Evolutionary conservation across 441 rosid genomes (phyloP).

Genomic region (Adansonia rubrostipa): DNA sequence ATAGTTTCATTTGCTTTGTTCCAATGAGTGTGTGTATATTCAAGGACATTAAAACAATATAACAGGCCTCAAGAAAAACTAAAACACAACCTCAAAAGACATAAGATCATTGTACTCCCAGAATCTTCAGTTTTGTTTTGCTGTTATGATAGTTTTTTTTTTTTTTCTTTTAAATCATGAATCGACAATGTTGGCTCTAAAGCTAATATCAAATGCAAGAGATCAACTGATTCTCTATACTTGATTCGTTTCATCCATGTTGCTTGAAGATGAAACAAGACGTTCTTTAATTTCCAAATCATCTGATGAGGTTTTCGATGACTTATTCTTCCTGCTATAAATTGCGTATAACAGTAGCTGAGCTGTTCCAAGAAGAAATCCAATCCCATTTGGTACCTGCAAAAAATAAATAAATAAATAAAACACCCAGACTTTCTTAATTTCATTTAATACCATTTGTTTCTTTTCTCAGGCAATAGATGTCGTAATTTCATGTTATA

Average conservation of each 20-base stretch:
- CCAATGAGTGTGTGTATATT: too few relatives aligned
- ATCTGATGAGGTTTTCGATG: constrained; percentile 1
- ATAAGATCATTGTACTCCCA: too few relatives aligned
- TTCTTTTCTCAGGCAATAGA: background rate
- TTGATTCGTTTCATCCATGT: background rate
- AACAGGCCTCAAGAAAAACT: too few relatives aligned
- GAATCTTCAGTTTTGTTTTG: too few relatives aligned
- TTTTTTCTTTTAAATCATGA: too few relatives aligned
- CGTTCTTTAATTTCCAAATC: constrained; percentile 30
- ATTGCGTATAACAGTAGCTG: constrained; percentile 53
- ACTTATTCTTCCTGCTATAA: constrained; percentile 38
- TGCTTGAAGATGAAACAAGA: constrained; percentile 27
- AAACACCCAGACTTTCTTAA: background rate
- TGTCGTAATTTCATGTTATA: too few relatives aligned
- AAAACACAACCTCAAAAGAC: background rate
- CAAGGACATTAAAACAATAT: too few relatives aligned
- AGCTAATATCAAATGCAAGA: background rate
- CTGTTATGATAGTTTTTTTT: too few relatives aligned
- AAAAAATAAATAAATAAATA: background rate
- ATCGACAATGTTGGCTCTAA: too few relatives aligned
- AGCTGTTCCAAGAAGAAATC: constrained; percentile 48
- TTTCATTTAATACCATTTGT: background rate
- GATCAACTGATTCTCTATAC: background rate
- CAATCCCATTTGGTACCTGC: constrained; percentile 58
- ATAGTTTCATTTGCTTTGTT: too few relatives aligned